phyloP scores from a whole-genome alignment of 2,329 filamentous ascomycete genomes.

The Aureobasidium sp. region DNA sequence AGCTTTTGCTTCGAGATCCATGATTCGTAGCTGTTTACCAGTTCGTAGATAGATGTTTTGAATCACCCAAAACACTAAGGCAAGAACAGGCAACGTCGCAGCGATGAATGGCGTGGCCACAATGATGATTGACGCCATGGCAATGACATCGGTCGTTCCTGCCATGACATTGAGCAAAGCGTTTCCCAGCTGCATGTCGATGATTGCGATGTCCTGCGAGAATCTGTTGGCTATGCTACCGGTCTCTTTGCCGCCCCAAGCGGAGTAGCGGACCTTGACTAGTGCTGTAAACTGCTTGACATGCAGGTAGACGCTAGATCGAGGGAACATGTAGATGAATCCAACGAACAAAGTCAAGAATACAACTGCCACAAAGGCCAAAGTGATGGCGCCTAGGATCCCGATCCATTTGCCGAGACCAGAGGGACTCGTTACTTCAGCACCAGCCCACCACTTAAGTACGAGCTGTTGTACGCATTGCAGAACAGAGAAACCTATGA shows the following conservation, averaged over 20 bases:
- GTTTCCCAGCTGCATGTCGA: slow-evolving; percentile 35
- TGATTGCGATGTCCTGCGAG: slow-evolving; percentile 42
- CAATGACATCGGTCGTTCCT: slow-evolving; percentile 2
- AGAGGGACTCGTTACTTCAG: slow-evolving; percentile 25
- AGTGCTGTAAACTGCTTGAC: slow-evolving; percentile 16
- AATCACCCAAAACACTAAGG: slow-evolving; percentile 31
- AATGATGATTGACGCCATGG: slow-evolving; percentile 19
- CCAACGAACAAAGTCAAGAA: not conserved
- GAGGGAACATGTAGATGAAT: slow-evolving; percentile 15
- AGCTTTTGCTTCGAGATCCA: slow-evolving; percentile 47
- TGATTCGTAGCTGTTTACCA: slow-evolving; percentile 42
- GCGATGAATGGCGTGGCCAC: slow-evolving; percentile 36
- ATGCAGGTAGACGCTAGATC: slow-evolving; percentile 17
- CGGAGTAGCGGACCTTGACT: slow-evolving; percentile 13
- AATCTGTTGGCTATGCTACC: slow-evolving; percentile 34
- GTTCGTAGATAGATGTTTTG: slow-evolving; percentile 43
- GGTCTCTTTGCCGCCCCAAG: slow-evolving; percentile 15
- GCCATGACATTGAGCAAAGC: slow-evolving; percentile 13
- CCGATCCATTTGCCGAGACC: slow-evolving; percentile 6
- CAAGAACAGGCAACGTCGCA: slow-evolving; percentile 31
- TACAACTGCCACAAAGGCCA: not conserved
- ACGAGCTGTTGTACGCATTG: slow-evolving; percentile 10
- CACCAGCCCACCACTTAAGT: slow-evolving; percentile 23
- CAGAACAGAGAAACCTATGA: not conserved
- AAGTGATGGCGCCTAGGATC: slow-evolving; percentile 9